Evolutionary conservation across 441 rosid genomes (phyloP), one percentile per base, ranked within the genome.

Genomic region (Croton setiger): DNA sequence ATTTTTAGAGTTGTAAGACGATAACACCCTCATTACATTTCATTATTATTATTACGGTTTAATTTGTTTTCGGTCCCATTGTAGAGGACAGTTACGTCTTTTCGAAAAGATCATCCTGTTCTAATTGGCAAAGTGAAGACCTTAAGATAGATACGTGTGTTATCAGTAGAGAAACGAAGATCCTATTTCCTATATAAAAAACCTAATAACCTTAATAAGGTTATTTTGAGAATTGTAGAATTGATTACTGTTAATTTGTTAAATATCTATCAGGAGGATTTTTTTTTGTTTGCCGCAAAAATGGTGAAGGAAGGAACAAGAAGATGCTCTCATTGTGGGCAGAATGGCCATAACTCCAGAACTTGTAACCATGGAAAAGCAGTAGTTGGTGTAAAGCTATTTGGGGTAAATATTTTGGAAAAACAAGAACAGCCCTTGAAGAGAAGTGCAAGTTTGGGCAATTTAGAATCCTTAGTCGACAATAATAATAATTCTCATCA

Each of bases 341-440:
- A 77, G 3, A 74, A 72, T 70, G 88, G 89, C 41, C 92, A 85
- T 70, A 88, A 86, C 67, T 66, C 88, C 0, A 82, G 90, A 18
- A 81, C 87, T 4, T 83, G 88, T 59, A 70, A 87, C 61, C 69
- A 79, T 56, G 78, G 58, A 4, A 83, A 74, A 36, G 67, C 37
- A 15, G 75, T 72, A 39, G 52, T 0, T 9, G 72, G 67, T 5
- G n/a, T 86, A 18, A 90, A 83, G 74, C 74, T 91, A 43, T 91
- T 91, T 63, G 97, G 97, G 10, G 90, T 85, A 17, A 72, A 72
- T 47, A 79, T 89, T 1, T 56, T 33, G 15, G 61, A 75, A 55
- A 63, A 71, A 31, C 70, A 68, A 11, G 76, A 81, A 45, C 75
- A 41, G 15, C 48, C 80, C 44, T 20, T 85, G 63, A 80, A 69